These are phyloP conservation scores for Hylodesmum podocarpum DNA, from an alignment of 306 rosid genomes.

Conservation along the genomic window DNA sequence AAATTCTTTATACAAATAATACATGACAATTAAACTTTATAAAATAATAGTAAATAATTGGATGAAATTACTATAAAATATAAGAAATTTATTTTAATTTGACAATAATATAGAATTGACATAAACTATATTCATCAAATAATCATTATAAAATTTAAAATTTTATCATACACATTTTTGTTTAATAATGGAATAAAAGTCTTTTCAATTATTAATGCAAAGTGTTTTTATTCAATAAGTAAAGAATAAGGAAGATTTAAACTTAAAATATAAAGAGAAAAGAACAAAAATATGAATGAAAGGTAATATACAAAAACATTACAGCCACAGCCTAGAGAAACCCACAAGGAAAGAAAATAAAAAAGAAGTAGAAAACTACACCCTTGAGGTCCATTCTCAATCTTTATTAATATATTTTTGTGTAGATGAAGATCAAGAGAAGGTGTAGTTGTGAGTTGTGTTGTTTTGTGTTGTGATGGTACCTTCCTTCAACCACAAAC, in stretches of 20 bases:
- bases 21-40: too few species aligned
- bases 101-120: too few species aligned
- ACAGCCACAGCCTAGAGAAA: slow-evolving; percentile 37
- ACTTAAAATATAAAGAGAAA: too few species aligned
- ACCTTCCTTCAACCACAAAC: slow-evolving; percentile 37
- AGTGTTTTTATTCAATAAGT: background rate
- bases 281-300: background rate
- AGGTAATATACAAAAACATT: background rate
- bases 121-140: too few species aligned
- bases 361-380: background rate
- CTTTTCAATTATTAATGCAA: background rate
- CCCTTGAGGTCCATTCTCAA: background rate
- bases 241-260: background rate
- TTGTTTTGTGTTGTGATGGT: slow-evolving; percentile 18
- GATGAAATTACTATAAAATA: too few species aligned
- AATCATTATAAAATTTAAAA: background rate
- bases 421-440: slow-evolving; percentile 31
- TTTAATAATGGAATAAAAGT: background rate
- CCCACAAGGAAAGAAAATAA: slow-evolving; percentile 20
- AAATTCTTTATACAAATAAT: too few species aligned
- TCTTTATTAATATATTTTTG: slow-evolving; percentile 22
- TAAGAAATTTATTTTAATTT: too few species aligned
- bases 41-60: too few species aligned
- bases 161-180: background rate
- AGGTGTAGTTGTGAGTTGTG: slow-evolving; percentile 16